A percentile compares a stretch with the other conserved stretches of the same genome.
Conservation (phyloP, 1,284 basidiomycete species). For the Porphyrellus sp. region DNA sequence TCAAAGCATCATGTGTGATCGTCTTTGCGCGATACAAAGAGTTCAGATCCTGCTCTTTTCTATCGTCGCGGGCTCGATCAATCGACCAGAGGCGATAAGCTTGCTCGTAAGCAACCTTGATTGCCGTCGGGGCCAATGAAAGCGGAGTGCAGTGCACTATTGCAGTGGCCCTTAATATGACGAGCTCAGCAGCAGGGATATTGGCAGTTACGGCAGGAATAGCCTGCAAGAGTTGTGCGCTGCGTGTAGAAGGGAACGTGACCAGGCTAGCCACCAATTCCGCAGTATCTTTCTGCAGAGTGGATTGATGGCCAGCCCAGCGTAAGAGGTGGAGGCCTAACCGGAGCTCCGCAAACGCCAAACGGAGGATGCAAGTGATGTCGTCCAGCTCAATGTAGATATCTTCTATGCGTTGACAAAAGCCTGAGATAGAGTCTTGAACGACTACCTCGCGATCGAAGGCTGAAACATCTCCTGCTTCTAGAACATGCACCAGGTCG, state of each 20-base stretch:
- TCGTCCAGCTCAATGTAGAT: slow-evolving; percentile 67
- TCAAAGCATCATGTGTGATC: slow-evolving; percentile 55
- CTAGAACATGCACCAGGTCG: slow-evolving; percentile 38
- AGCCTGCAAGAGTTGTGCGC: slow-evolving; percentile 39
- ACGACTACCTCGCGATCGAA: slow-evolving; percentile 52
- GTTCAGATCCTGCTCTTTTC: slow-evolving; percentile 61
- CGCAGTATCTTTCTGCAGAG: slow-evolving; percentile 5
- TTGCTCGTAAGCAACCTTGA: slow-evolving; percentile 67
- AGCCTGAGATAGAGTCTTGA: slow-evolving; percentile 66
- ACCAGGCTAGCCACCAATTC: slow-evolving; percentile 39
- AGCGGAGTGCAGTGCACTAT: slow-evolving; percentile 35
- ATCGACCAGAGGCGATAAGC: slow-evolving; percentile 80
- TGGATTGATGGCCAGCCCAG: slow-evolving; percentile 15
- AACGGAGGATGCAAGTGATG: slow-evolving; percentile 62
- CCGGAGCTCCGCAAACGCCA: slow-evolving; percentile 65
- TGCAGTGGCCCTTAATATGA: slow-evolving; percentile 55
- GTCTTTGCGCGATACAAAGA: slow-evolving; percentile 79
- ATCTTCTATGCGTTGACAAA: slow-evolving; percentile 55
- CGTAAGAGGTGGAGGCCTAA: slow-evolving; percentile 70
- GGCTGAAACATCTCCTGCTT: slow-evolving; percentile 38
- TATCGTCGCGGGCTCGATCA: slow-evolving; percentile 69
- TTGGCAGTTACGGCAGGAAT: not conserved
- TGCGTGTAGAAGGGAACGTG: slow-evolving; percentile 53
- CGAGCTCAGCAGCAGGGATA: slow-evolving; percentile 32
- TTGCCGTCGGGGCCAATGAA: slow-evolving; percentile 27